These are phyloP conservation scores for Thelonectria olida DNA, from an alignment of 2,329 filamentous ascomycete genomes.

Conservation along the genomic window DNA sequence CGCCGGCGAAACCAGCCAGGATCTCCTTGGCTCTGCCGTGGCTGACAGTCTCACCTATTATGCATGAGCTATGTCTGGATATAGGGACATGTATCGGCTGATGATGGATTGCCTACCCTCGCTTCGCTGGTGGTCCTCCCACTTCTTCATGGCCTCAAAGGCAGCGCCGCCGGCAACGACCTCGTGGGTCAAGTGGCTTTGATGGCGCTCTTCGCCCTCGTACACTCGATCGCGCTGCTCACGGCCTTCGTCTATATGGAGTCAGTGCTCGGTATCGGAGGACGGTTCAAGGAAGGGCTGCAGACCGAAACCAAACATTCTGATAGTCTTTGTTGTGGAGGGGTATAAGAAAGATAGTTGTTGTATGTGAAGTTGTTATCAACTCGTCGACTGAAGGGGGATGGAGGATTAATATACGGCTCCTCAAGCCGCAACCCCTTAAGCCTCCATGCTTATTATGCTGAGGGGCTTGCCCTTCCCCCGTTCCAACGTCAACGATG, in stretches of 20 bases:
- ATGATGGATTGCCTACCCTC: constrained; percentile 58
- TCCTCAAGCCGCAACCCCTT: not conserved
- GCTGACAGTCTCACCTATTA: constrained; percentile 62
- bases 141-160: constrained; percentile 83
- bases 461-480: not conserved
- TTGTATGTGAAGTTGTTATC: too few relatives aligned
- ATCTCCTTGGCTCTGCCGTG: constrained; percentile 83
- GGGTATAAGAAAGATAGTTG: not conserved
- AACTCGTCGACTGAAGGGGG: too few relatives aligned
- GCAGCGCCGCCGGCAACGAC: constrained; percentile 78
- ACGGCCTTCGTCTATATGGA: constrained; percentile 10
- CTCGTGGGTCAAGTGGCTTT: constrained; percentile 76
- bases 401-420: not conserved
- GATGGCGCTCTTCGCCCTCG: constrained; percentile 52
- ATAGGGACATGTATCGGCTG: not conserved
- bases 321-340: not conserved
- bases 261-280: not conserved
- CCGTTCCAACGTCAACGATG: not conserved
- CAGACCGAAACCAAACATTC: constrained; percentile 25
- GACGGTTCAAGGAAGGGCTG: not conserved
- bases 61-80: not conserved
- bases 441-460: too few relatives aligned
- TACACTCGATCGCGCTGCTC: constrained; percentile 53
- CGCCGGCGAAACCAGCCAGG: constrained; percentile 75
- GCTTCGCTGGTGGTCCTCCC: constrained; percentile 77